These are phyloP conservation scores for Fagopyrum homotropicum DNA, from an alignment of 148 eudicot species.

Conservation along the genomic window DNA sequence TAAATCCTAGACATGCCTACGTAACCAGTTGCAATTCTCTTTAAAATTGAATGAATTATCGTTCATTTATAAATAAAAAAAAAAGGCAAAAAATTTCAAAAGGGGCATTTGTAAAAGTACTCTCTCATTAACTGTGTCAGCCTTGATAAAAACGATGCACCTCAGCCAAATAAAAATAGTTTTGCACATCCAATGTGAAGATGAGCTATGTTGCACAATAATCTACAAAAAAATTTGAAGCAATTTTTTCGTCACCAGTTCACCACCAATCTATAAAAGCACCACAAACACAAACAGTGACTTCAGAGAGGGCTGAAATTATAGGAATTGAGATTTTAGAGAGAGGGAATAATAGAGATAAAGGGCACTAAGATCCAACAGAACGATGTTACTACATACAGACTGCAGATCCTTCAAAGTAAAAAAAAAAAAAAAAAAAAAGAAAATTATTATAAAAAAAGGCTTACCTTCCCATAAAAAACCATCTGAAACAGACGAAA, in stretches of 20 bases:
- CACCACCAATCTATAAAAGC: neutral
- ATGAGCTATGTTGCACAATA: neutral
- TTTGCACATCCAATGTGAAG: neutral
- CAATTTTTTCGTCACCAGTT: neutral
- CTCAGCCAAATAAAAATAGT: neutral
- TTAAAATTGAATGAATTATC: no score
- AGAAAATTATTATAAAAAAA: neutral
- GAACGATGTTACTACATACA: neutral
- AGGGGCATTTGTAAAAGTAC: neutral
- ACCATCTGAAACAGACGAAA: neutral
- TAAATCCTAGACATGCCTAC: no score
- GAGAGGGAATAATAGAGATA: neutral
- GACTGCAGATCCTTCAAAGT: neutral
- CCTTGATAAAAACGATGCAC: neutral
- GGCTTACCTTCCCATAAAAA: neutral
- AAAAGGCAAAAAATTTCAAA: neutral
- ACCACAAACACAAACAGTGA: neutral
- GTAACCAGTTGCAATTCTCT: no score
- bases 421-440: neutral
- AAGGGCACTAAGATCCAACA: neutral
- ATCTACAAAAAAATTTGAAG: neutral
- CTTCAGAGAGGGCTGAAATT: neutral
- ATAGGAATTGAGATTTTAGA: neutral
- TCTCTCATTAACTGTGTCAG: neutral
- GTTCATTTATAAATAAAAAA: neutral